Conservation (phyloP, 352 stramenopile genomes). For the Globisporangium parvum region DNA sequence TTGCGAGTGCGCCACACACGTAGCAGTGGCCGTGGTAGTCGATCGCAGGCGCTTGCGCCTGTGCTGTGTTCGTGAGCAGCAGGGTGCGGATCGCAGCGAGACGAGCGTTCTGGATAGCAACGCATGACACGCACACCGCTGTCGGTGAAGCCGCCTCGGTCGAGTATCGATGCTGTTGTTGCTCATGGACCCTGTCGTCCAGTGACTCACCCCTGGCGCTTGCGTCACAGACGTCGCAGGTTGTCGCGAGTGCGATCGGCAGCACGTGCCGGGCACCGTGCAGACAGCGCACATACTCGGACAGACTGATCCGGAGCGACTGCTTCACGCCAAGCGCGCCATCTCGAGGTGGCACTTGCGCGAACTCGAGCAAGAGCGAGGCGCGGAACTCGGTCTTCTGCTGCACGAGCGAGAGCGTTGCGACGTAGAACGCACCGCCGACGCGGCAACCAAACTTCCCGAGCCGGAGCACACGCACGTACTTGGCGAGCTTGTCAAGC, state of each 20-base stretch:
- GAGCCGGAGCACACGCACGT: constrained; percentile 41
- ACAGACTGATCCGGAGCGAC: constrained; percentile 33
- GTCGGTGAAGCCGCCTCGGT: neutral
- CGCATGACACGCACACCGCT: constrained; percentile 6
- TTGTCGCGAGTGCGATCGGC: neutral
- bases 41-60: constrained; percentile 8
- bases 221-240: constrained; percentile 3
- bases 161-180: neutral
- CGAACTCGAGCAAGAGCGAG: constrained; percentile 41
- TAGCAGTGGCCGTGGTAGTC: constrained; percentile 28
- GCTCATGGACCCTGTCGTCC: neutral
- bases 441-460: constrained; percentile 36
- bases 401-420: constrained; percentile 40
- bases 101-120: constrained; percentile 6
- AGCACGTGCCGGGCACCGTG: constrained; percentile 7
- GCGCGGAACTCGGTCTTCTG: constrained; percentile 54
- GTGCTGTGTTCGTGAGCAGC: neutral
- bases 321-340: constrained; percentile 16
- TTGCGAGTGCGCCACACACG: constrained; percentile 8
- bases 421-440: constrained; percentile 27
- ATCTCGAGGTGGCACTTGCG: constrained; percentile 7
- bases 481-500: constrained; percentile 30
- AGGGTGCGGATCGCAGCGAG: constrained; percentile 4
- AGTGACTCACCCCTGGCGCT: neutral
- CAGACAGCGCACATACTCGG: constrained; percentile 35